Evolutionary conservation across 495 filamentous ascomycete species (phyloP).

Genomic region (Aspergillus steynii): DNA sequence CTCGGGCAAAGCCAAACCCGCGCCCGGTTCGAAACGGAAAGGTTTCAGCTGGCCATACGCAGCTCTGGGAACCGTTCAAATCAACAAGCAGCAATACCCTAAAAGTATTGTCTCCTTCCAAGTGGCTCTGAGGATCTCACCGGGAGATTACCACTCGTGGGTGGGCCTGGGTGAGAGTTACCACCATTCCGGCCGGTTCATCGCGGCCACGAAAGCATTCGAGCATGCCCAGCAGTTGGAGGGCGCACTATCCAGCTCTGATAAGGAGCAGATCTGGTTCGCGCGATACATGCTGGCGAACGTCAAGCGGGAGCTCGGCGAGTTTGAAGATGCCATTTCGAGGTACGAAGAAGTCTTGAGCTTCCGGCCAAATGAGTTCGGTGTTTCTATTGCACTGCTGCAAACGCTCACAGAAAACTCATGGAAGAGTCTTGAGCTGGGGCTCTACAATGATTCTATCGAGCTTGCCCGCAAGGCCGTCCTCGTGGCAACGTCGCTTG

Average conservation of each 20-base stretch:
- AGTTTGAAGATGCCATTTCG: conserved; percentile 77
- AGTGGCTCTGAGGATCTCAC: conserved; percentile 78
- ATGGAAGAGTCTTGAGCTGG: conserved; percentile 72
- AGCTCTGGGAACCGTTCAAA: conserved; percentile 93
- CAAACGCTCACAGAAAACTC: conserved; percentile 84
- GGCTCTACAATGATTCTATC: conserved; percentile 78
- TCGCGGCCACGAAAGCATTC: conserved; percentile 90
- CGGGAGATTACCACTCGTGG: conserved; percentile 90
- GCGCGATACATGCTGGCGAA: conserved; percentile 97
- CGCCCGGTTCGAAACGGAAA: conserved; percentile 87
- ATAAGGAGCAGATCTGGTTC: conserved; percentile 79
- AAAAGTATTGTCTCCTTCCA: conserved; percentile 91
- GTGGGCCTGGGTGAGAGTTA: conserved; percentile 95
- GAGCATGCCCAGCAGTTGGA: conserved; percentile 74
- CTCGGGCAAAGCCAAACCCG: conserved; percentile 82
- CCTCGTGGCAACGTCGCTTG: conserved; percentile 51
- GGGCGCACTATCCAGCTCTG: conserved; percentile 32
- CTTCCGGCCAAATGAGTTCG: conserved; percentile 69
- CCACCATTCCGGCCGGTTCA: conserved; percentile 87
- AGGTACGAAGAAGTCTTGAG: conserved; percentile 72
- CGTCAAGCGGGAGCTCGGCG: conserved; percentile 84
- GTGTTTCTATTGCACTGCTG: conserved; percentile 80
- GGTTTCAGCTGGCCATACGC: conserved; percentile 95
- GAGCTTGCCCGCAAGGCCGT: conserved; percentile 65
- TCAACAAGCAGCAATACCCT: conserved; percentile 88